Evolutionary conservation across 1,284 basidiomycete species (phyloP).

Genomic region (Crepidotus sp.): DNA sequence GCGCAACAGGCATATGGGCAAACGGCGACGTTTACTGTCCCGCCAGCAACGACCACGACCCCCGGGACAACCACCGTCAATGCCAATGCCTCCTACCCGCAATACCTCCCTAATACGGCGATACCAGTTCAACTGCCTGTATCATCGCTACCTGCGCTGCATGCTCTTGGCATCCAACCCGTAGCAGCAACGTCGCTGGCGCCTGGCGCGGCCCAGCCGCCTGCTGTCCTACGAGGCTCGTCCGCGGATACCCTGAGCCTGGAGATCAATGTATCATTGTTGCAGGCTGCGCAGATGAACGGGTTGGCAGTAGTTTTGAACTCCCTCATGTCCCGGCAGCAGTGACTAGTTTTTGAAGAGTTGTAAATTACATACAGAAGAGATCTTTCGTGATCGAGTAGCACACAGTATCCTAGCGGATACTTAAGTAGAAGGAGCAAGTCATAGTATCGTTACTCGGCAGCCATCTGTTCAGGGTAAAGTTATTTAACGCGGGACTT

Average conservation of each 20-base stretch:
- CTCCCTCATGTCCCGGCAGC: constrained; percentile 24
- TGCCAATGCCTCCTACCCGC: constrained; percentile 20
- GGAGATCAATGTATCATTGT: constrained; percentile 64
- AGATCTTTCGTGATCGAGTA: no score
- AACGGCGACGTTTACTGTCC: constrained; percentile 20
- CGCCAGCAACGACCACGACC: constrained; percentile 19
- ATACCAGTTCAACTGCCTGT: constrained; percentile 70
- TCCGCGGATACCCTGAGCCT: constrained; percentile 61
- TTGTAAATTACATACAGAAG: no score
- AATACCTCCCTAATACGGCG: constrained; percentile 35
- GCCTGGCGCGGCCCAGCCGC: constrained; percentile 50
- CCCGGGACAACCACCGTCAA: no score
- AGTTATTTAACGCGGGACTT: no score
- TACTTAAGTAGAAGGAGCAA: no score
- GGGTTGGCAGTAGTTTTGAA: constrained; percentile 63
- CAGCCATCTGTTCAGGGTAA: no score
- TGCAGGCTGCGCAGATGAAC: constrained; percentile 64
- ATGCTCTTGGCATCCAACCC: constrained; percentile 65
- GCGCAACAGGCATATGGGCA: constrained; percentile 30
- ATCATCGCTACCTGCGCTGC: constrained; percentile 56
- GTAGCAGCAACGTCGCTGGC: constrained; percentile 50
- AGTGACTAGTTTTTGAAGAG: neutral
- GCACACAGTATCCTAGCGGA: no score
- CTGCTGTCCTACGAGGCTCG: constrained; percentile 60
- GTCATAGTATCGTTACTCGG: no score